phyloP scores from a whole-genome alignment of 257 asterid genomes.

The Solanum acaule region DNA sequence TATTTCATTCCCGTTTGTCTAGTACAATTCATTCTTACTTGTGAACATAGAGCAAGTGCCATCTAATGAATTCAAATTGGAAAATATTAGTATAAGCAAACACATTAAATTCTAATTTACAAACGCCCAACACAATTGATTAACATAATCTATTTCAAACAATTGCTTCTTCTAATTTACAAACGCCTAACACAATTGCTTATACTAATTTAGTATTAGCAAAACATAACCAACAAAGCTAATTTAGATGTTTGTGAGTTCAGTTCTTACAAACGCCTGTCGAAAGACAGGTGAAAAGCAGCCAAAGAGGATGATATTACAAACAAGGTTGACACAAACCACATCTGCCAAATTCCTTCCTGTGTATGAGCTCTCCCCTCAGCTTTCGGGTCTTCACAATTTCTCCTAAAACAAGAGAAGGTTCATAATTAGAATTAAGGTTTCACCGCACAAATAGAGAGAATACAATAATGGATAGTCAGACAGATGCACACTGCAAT shows the following conservation, averaged over 20 bases:
- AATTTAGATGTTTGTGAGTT: not conserved
- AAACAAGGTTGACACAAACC: not conserved
- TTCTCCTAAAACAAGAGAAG: not conserved
- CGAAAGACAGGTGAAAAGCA: not conserved
- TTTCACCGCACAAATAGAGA: not conserved
- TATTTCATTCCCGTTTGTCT: not conserved
- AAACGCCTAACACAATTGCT: not conserved
- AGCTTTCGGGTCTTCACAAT: not conserved
- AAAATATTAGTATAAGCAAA: not conserved
- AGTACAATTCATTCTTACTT: not conserved
- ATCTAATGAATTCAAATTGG: not conserved
- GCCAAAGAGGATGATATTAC: not conserved
- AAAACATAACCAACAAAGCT: not conserved
- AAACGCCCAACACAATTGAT: not conserved
- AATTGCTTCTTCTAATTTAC: not conserved
- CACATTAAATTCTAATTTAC: not conserved
- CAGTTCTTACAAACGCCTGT: not conserved
- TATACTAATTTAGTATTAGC: not conserved
- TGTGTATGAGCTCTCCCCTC: not conserved
- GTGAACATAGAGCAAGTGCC: not conserved
- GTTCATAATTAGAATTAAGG: not conserved
- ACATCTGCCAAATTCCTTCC: not conserved
- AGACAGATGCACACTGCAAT: not conserved
- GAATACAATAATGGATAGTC: not conserved
- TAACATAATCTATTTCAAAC: not conserved